Base-by-base conservation (phyloP, 2,329 filamentous ascomycete genomes). In the Aspergillus pseudonomiae region DNA sequence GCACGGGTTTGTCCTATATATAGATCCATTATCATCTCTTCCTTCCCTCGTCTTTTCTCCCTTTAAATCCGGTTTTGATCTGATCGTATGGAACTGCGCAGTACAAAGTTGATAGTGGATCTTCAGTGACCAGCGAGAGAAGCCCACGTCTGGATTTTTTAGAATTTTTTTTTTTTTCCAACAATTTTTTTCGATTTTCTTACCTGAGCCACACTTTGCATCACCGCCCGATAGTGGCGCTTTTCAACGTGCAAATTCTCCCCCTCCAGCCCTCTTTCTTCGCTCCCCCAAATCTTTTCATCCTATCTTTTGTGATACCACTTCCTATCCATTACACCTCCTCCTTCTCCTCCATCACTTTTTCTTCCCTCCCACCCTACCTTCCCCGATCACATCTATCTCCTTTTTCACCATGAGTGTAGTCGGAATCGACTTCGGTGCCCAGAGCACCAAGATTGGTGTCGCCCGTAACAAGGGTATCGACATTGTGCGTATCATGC, bases 401-500 rank as follows among this genome's bases (percentile, higher is more conserved):
- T 67, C 60, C 67, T 62, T 62, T 64, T 66, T 65, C 76, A 85
- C 73, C 75, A 88, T 88, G 85, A 84, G 81, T 80, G 86, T 87
- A 76, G 85, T 89, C 74, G 93, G 93, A 82, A 88, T 96, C 82
- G 94, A 98, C 88, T 90, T 98, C 84, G 94, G 94, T 84, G 93
- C 93, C 72, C 89, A 96, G 80, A 97, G 96, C 88, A 97, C 94
- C 79, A 94, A 96, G 78, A 91, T 98, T 82, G 94, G 94, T 79
- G 94, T 98, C 81, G 95, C 95, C 78, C 89, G 95, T 81, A 98
- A 98, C 83, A 94, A 96, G 80, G 95, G 95, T 84, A 95, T 99
- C 81, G 95, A 99, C 86, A 95, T 99, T 80, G 93, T 97, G 87
- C 78, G 93, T 95, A 77, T 69, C 69, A 68, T 69, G 56, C 39